Evolutionary conservation across 306 rosid species (phyloP).

Genomic region (Sicyos baderoa): DNA sequence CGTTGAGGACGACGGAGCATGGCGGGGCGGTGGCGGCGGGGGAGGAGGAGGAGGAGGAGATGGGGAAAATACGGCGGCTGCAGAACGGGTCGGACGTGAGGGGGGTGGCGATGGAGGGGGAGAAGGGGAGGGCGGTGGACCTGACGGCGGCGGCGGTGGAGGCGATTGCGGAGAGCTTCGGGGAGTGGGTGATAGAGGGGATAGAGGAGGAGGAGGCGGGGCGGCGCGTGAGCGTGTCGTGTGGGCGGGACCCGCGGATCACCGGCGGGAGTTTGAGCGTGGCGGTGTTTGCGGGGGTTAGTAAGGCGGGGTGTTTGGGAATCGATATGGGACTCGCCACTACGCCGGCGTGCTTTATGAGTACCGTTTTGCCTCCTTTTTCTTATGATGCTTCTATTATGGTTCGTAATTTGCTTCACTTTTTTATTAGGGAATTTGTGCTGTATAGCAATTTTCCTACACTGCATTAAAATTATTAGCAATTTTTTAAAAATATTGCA

Average conservation of each 20-base stretch:
- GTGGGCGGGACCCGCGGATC: slow-evolving; percentile 70
- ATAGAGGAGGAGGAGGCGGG: slow-evolving; percentile 37
- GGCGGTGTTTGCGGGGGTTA: slow-evolving; percentile 64
- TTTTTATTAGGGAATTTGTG: no score
- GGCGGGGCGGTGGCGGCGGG: slow-evolving; percentile 33
- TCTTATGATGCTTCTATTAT: slow-evolving; percentile 75
- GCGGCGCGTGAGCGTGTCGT: slow-evolving; percentile 45
- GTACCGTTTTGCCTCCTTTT: slow-evolving; percentile 77
- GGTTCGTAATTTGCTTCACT: no score
- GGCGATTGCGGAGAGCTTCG: slow-evolving; percentile 80
- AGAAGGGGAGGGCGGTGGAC: slow-evolving; percentile 62
- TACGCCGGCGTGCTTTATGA: slow-evolving; percentile 96
- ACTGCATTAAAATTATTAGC: no score
- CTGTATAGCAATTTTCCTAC: no score
- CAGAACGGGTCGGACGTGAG: slow-evolving; percentile 92
- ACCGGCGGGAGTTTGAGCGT: slow-evolving; percentile 54
- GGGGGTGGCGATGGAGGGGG: slow-evolving; percentile 81
- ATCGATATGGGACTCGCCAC: slow-evolving; percentile 79
- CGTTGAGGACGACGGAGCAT: slow-evolving; percentile 38
- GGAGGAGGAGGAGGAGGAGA: slow-evolving; percentile 64
- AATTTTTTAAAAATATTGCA: no score
- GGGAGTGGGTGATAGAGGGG: slow-evolving; percentile 62
- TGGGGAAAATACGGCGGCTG: slow-evolving; percentile 67
- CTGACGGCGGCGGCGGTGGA: slow-evolving; percentile 67
- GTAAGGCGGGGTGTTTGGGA: slow-evolving; percentile 61